These are phyloP conservation scores for Mastigamoeba balamuthi DNA, from an alignment of 78 protist genomes.

Conservation along the genomic window DNA sequence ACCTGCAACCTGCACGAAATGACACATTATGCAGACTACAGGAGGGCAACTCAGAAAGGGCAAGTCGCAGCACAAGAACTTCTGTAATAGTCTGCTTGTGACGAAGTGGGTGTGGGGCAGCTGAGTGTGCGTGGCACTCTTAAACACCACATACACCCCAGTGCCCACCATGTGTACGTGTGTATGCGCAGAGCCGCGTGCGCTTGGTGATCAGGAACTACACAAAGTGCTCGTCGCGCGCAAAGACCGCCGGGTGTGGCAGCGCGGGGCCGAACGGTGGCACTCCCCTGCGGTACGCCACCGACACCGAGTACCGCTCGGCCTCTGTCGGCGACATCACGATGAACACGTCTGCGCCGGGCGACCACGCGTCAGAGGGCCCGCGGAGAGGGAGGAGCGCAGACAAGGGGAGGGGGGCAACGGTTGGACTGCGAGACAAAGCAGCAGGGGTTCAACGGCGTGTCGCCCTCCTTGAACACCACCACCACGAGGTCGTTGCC, in stretches of 20 bases:
- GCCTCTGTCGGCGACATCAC: background rate
- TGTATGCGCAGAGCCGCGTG: too few relatives aligned
- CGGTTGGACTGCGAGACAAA: background rate
- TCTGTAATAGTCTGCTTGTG: too few relatives aligned
- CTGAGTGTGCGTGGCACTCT: too few relatives aligned
- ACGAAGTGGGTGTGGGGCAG: too few relatives aligned
- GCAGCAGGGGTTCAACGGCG: conserved; percentile 15
- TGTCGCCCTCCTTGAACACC: conserved; percentile 41
- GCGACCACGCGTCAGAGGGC: background rate
- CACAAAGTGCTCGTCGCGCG: background rate
- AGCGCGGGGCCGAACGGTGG: background rate
- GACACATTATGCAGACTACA: too few relatives aligned
- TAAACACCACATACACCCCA: too few relatives aligned
- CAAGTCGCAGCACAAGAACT: too few relatives aligned
- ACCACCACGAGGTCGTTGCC: conserved; percentile 64
- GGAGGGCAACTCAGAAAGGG: too few relatives aligned
- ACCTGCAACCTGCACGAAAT: too few relatives aligned
- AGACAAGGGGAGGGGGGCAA: background rate
- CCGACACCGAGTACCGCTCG: background rate
- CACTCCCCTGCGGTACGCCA: background rate
- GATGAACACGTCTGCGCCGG: background rate
- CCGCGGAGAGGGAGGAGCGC: background rate
- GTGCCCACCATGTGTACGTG: too few relatives aligned
- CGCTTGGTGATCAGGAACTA: background rate
- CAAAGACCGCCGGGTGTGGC: background rate